Base-by-base conservation (phyloP, 148 eudicot genomes). In the Arbutus unedo region DNA sequence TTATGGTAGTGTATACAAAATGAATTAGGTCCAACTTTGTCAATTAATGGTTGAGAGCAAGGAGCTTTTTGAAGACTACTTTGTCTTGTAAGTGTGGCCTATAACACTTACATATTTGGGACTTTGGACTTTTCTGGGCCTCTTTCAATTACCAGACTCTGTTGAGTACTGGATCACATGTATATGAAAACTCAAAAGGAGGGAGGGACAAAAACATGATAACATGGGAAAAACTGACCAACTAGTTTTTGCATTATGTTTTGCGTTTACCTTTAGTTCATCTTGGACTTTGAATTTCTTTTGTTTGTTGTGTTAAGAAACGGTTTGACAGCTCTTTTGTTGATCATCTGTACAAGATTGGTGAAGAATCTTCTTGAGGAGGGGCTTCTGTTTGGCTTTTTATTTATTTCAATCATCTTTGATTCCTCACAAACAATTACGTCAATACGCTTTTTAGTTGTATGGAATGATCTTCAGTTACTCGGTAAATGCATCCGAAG, bases 291-390 rank as follows among this genome's bases (percentile, higher is more conserved):
- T 18, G 48, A 19, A 14, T 44, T 43, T 44, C 14, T 44, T 6
- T 43, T 18, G 19, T 41, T 9, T 15, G 44, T 19, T 45, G 49
- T 48, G 25, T n/a, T 74, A 23, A 48, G 31, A 2, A 4, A 48
- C 2, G 77, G 77, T n/a, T 74, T 74, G 76, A 72, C 14, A 18
- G 50, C 50, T 1, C 75, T 74, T 48, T 8, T 48, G 77, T 48
- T 74, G 38, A 21, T 48, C 13, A 8, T 50, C 51, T 48, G 51
- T 55, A 74, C 19, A 55, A 21, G 55, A n/a, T 19, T 74, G 8
- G 38, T 48, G 49, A 74, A 74, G 38, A 74, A 25, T 55, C 79
- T 23, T 48, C 19, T 50, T 73, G 77, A 74, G 78, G 53, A 49
- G 15, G 48, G 25, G 55, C 19, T 74, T 47, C 23, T 49, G 54